Evolutionary conservation across 208 protist species (phyloP).

Genomic region (Wallacemonas rigidus): DNA sequence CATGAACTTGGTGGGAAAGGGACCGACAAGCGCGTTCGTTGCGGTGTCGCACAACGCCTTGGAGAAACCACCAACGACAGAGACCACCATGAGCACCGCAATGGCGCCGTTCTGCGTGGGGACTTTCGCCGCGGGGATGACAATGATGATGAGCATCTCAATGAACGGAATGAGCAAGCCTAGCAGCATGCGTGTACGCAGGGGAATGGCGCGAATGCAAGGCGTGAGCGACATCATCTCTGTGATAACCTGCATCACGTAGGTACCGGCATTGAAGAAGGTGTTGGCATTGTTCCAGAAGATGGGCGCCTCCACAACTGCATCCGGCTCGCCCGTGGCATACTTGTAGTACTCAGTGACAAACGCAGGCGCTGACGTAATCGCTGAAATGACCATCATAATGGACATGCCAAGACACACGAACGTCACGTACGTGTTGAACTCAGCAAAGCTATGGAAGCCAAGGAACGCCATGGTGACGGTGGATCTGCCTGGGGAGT

Average conservation of each 20-base stretch:
- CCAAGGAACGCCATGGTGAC: conserved; percentile 40
- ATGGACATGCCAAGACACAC: conserved; percentile 83
- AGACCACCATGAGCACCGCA: conserved; percentile 62
- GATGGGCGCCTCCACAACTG: conserved; percentile 31
- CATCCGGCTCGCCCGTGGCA: conserved; percentile 50
- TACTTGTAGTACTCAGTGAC: conserved; percentile 79
- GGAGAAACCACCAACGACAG: conserved; percentile 53
- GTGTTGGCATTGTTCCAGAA: conserved; percentile 82
- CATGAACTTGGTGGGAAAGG: conserved; percentile 84
- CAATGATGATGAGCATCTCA: conserved; percentile 63
- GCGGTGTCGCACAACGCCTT: conserved; percentile 83
- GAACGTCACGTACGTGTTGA: conserved; percentile 80
- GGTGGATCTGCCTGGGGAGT: neutral
- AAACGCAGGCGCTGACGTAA: conserved; percentile 83
- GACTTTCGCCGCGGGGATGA: conserved; percentile 45
- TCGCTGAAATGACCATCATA: conserved; percentile 85
- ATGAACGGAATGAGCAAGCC: conserved; percentile 54
- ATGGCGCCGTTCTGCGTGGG: conserved; percentile 59
- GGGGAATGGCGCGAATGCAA: conserved; percentile 49
- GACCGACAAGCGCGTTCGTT: conserved; percentile 76
- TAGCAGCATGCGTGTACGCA: conserved; percentile 49
- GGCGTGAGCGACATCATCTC: conserved; percentile 54
- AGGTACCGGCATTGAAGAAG: conserved; percentile 81
- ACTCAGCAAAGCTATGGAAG: conserved; percentile 62
- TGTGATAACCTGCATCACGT: conserved; percentile 54